Percentiles rank a stretch among this genome's conserved stretches.
phyloP scores from a whole-genome alignment of 176 grass and related monocot genomes.

The Themeda triandra region DNA sequence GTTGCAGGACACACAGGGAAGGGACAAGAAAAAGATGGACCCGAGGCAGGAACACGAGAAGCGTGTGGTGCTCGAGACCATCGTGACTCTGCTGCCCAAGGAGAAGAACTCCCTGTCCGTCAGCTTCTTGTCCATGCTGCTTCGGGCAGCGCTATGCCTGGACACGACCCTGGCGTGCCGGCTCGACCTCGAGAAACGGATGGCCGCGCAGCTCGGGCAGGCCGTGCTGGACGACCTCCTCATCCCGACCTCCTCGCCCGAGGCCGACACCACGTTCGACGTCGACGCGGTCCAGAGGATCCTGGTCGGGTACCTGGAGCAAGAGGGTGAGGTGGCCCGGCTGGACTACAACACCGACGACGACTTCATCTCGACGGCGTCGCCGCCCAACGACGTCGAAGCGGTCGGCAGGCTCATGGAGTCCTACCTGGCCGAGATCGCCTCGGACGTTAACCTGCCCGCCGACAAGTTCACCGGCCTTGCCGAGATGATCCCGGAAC shows the following conservation, averaged over 20 bases:
- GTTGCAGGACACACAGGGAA: constrained; percentile 64
- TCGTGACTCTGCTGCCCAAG: constrained; percentile 77
- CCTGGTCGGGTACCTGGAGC: constrained; percentile 72
- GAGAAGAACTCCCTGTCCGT: constrained; percentile 79
- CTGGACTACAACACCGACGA: constrained; percentile 79
- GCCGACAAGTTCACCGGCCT: constrained; percentile 62
- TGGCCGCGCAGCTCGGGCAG: constrained; percentile 67
- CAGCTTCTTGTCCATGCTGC: constrained; percentile 89
- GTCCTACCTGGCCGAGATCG: constrained; percentile 80
- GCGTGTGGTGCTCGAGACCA: constrained; percentile 70
- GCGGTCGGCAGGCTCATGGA: constrained; percentile 82
- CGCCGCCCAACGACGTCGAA: constrained; percentile 35
- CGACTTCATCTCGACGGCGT: constrained; percentile 52
- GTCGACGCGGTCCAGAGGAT: constrained; percentile 81
- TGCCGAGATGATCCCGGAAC: constrained; percentile 72
- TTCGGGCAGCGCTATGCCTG: constrained; percentile 63
- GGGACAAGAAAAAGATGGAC: constrained; percentile 54
- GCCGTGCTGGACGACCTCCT: constrained; percentile 84
- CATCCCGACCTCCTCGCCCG: constrained; percentile 52
- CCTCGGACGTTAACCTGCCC: constrained; percentile 61
- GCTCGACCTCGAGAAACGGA: constrained; percentile 81
- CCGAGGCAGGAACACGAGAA: constrained; percentile 83
- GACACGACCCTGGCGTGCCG: constrained; percentile 85
- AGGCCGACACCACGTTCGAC: constrained; percentile 45
- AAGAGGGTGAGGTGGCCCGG: constrained; percentile 46